A percentile compares a stretch with the other conserved stretches of the same genome.
phyloP scores from a whole-genome alignment of 495 filamentous ascomycete genomes.

The Aspergillus steynii region DNA sequence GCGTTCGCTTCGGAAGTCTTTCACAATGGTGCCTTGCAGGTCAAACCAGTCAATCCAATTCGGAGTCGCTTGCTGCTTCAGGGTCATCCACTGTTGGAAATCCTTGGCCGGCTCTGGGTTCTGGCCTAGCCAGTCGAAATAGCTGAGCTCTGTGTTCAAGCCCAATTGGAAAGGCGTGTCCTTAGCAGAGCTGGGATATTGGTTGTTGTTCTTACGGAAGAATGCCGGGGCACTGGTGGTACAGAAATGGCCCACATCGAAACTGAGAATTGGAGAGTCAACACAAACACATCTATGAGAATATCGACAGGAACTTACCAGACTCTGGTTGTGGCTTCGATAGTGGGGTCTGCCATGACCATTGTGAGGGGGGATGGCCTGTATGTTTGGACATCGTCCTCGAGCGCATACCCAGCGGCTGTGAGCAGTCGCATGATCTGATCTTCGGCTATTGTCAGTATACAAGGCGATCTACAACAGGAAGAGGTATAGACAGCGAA shows the following conservation, averaged over 20 bases:
- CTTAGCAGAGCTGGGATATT: conserved; percentile 23
- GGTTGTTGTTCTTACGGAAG: conserved; percentile 26
- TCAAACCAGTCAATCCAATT: conserved; percentile 37
- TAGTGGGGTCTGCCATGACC: conserved; percentile 19
- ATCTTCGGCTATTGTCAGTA: conserved; percentile 3
- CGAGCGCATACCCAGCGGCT: conserved; percentile 15
- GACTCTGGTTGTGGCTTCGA: conserved; percentile 18
- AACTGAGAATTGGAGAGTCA: conserved; percentile 4
- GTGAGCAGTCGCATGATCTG: conserved; percentile 21
- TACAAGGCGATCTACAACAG: too few relatives aligned
- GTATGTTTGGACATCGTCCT: conserved; percentile 16
- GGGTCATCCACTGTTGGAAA: conserved; percentile 32
- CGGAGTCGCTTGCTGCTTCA: conserved; percentile 22
- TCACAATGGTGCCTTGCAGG: conserved; percentile 22
- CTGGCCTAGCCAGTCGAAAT: conserved; percentile 31
- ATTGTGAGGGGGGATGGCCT: conserved; percentile 21
- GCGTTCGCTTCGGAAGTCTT: conserved; percentile 14
- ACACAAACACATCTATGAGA: too few relatives aligned
- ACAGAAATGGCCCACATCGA: conserved; percentile 18
- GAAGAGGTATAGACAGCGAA: too few relatives aligned
- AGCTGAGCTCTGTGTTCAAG: conserved; percentile 28
- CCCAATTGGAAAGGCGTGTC: conserved; percentile 43
- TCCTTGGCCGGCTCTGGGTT: conserved; percentile 20
- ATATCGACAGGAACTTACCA: conserved; percentile 12
- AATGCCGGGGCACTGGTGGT: conserved; percentile 26